Evolutionary conservation across 495 filamentous ascomycete genomes (phyloP).

Genomic region (Daldinia loculata): DNA sequence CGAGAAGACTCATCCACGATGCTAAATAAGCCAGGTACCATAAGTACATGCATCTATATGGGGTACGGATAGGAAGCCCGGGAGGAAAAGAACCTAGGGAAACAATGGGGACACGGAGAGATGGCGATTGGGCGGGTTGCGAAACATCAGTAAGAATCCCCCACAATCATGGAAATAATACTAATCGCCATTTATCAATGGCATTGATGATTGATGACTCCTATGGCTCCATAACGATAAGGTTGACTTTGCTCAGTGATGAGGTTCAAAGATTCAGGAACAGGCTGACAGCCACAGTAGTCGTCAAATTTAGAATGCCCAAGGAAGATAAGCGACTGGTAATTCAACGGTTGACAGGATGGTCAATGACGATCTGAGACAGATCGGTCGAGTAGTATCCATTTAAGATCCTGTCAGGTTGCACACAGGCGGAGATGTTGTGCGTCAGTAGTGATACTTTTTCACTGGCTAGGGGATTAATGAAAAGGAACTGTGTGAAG

Average conservation of each 20-base stretch:
- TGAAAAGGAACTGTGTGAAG: conserved; percentile 9
- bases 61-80: conserved; percentile 19
- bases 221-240: conserved; percentile 33
- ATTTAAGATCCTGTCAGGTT: conserved; percentile 33
- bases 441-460: conserved; percentile 19
- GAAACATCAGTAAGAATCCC: conserved; percentile 33
- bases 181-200: conserved; percentile 7
- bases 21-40: neutral
- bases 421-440: conserved; percentile 24
- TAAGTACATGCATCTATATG: conserved; percentile 6
- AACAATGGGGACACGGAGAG: conserved; percentile 20
- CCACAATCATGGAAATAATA: conserved; percentile 20
- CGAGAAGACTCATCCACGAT: conserved; percentile 29
- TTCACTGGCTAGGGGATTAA: neutral
- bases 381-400: conserved; percentile 31
- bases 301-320: conserved; percentile 2
- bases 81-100: conserved; percentile 6
- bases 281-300: conserved; percentile 25
- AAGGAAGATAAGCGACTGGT: conserved; percentile 19
- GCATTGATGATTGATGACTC: conserved; percentile 11
- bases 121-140: conserved; percentile 46
- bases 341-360: conserved; percentile 5
- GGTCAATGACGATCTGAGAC: conserved; percentile 35
- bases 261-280: conserved; percentile 9
- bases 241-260: conserved; percentile 35